Conservation (phyloP, 1,284 basidiomycete species). For the Omphalotus olearius region DNA sequence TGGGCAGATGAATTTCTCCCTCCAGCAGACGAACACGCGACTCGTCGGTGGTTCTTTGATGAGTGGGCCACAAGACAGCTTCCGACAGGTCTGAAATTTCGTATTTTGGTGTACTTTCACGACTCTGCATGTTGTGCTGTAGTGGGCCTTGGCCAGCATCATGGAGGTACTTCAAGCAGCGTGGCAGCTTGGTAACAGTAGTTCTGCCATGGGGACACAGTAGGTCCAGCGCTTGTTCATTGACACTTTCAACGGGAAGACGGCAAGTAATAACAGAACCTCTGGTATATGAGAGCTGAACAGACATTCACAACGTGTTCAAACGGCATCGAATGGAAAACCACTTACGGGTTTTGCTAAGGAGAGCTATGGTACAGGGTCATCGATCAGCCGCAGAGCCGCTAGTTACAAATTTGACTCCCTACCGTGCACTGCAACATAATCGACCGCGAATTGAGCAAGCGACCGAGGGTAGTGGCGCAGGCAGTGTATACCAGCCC, state of each 20-base stretch:
- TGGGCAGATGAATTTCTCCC: constrained; percentile 38
- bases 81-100: neutral
- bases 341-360: constrained; percentile 1
- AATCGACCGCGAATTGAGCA: neutral
- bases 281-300: constrained; percentile 7
- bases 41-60: neutral
- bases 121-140: constrained; percentile 3
- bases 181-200: neutral
- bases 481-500: constrained; percentile 5
- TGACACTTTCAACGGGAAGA: constrained; percentile 6
- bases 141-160: constrained; percentile 6
- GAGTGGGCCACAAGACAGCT: neutral
- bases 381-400: neutral
- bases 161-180: constrained; percentile 3
- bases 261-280: constrained; percentile 6
- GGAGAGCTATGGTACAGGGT: neutral
- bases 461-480: constrained; percentile 1
- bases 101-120: neutral
- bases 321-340: neutral
- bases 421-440: neutral
- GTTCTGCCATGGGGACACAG: constrained; percentile 1
- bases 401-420: neutral
- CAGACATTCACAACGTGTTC: neutral
- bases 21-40: constrained; percentile 25
- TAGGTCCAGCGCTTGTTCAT: constrained; percentile 5